Evolutionary conservation across 2,329 filamentous ascomycete genomes (phyloP).

Genomic region (Fusarium duplospermum): DNA sequence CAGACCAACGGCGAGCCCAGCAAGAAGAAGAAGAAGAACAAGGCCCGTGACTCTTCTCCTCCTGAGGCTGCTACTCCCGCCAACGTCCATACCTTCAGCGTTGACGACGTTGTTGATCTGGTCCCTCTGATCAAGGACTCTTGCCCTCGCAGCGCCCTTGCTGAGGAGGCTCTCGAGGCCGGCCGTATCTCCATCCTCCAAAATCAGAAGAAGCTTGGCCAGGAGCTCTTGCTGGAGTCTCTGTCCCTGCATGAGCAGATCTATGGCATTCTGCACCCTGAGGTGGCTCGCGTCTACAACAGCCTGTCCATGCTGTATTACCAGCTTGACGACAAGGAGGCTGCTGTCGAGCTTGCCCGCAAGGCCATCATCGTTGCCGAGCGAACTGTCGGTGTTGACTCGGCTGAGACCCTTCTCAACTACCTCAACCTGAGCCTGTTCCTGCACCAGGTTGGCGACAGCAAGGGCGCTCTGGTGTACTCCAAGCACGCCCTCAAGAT

Average conservation of each 20-base stretch:
- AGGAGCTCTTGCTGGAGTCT: constrained; percentile 95
- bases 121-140: constrained; percentile 97
- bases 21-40: constrained; percentile 75
- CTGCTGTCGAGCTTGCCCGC: constrained; percentile 92
- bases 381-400: constrained; percentile 92
- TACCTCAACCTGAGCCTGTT: constrained; percentile 97
- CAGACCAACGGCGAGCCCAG: constrained; percentile 55
- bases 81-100: constrained; percentile 68
- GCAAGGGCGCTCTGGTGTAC: constrained; percentile 86
- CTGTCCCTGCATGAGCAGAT: constrained; percentile 98
- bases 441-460: constrained; percentile 92
- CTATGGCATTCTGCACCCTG: constrained; percentile 95
- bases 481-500: constrained; percentile 92
- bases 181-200: constrained; percentile 96
- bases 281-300: constrained; percentile 95
- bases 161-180: constrained; percentile 95
- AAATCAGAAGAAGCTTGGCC: constrained; percentile 93
- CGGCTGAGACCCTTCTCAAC: constrained; percentile 91
- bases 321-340: constrained; percentile 96
- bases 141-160: constrained; percentile 86
- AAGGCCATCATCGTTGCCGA: constrained; percentile 98
- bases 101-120: constrained; percentile 90
- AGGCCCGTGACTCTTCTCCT: constrained; percentile 65
- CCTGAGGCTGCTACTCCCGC: constrained; percentile 57
- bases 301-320: constrained; percentile 96